Evolutionary conservation across 495 filamentous ascomycete species (phyloP), one percentile per base, ranked within the genome.

Genomic region (Neurospora sp.): DNA sequence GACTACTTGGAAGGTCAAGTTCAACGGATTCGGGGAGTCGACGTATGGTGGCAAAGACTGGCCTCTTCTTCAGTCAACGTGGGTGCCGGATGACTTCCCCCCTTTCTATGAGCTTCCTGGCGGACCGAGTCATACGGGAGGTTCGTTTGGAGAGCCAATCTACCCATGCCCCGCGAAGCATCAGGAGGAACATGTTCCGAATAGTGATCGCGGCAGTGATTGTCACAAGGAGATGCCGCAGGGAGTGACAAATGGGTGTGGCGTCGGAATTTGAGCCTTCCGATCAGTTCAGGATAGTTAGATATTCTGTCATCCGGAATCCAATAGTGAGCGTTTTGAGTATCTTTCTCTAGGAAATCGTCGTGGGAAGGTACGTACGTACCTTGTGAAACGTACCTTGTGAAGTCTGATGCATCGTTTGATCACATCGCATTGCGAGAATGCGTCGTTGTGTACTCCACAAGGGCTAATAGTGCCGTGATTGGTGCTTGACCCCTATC

Each of bases 1-100:
- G 14, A 76, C 68, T 17, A 76, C 74, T 0, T 76, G 74, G 74
- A 76, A 76, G 70, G 14, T 76, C 12, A 8, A 48, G 9, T 76
- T 76, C 39, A 68, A 76, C 39, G 74, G 74, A 3, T 76, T 70
- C 27, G 72, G 74, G 8, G n/a, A 65, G 70, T 76, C 74, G 27
- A 39, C 71, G 4, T 76, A 76, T 71, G 73, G 72, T 20, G 31
- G 35, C 39, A 22, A 44, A 1, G 17, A 14, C 3, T 17, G 6
- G 53, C 59, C 37, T 39, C 20, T 69, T 40, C 27, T 22, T 16
- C 4, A 17, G 61, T 27, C 38, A 38, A 20, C 12, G 31, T 14
- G 27, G 69, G 38, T 70, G 35, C 40, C 31, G 17, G 37, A 72
- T 69, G 71, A 72, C 7, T 72, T 72, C 20, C 59, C 71, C 20